phyloP scores from a whole-genome alignment of 768 basidiomycete genomes.

The Leccinum broughii region DNA sequence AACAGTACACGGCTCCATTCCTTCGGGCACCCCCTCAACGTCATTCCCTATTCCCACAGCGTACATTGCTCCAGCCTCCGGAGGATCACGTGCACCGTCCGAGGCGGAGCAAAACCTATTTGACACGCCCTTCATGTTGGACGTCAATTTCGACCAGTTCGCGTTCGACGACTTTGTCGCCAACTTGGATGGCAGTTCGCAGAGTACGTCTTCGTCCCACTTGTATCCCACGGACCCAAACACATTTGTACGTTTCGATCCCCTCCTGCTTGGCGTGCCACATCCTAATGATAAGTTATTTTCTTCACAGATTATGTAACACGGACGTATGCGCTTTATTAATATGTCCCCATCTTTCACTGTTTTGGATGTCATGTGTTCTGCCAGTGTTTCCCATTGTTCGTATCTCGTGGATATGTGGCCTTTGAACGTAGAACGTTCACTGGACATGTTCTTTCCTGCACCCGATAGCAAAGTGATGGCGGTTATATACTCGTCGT shows the following conservation, averaged over 20 bases:
- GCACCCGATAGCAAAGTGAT: not conserved
- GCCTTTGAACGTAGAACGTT: constrained; percentile 18
- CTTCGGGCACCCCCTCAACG: constrained; percentile 1
- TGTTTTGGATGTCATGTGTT: constrained; percentile 1
- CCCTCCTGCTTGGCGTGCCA: not conserved
- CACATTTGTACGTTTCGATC: constrained; percentile 34
- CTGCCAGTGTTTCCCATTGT: not conserved
- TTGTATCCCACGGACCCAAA: constrained; percentile 34
- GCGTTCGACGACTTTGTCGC: constrained; percentile 28
- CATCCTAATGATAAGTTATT: constrained; percentile 9
- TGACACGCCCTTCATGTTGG: constrained; percentile 32
- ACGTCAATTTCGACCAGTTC: constrained; percentile 30
- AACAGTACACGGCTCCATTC: not conserved
- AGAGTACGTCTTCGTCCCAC: constrained; percentile 28
- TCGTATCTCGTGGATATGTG: constrained; percentile 2
- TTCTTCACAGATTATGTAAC: constrained; percentile 27
- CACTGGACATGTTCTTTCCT: not conserved
- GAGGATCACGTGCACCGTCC: not conserved
- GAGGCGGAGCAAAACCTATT: constrained; percentile 26
- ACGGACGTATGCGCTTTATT: not conserved
- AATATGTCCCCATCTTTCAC: not conserved
- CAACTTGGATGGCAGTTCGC: constrained; percentile 14
- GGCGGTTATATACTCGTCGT: constrained; percentile 2
- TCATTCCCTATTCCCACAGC: constrained; percentile 9
- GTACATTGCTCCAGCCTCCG: not conserved